Evolutionary conservation across 2,329 filamentous ascomycete genomes (phyloP), one percentile per base, ranked within the genome.

Genomic region (Colletotrichum neosansevieriae): DNA sequence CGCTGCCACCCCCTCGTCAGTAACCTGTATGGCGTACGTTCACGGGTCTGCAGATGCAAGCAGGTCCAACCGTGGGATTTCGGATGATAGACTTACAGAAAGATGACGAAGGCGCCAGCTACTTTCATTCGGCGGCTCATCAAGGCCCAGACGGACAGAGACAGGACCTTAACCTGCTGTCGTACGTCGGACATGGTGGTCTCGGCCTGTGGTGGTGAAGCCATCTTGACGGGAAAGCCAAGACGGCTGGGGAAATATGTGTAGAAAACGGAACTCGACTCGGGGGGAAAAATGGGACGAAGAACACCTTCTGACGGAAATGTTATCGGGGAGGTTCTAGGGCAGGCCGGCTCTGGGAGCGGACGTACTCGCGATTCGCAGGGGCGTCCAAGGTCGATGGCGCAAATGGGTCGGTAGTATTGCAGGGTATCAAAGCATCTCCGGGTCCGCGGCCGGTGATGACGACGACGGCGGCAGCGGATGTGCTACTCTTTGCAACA

Each of bases 91-190:
- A 70, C 77, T 70, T 72, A 79, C 76, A 77, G 57, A 53, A 80
- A 67, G n/a, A 79, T n/a, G 13, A 78, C 44, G 24, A 78, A 69
- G 4, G 71, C 72, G 42, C 73, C 73, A 15, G 73, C 65, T 9
- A 78, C 50, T 47, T 76, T 75, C 72, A 80, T 78, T 9, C 79
- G 77, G 44, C 77, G 75, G 13, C 75, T 77, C 3, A 75, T 80
- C 66, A 73, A 74, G 15, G 73, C 70, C 79, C 79, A 81, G 44
- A 74, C 56, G 29, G 74, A 72, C 19, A 74, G 36, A 6, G 61
- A 47, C 17, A 78, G 60, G 24, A 60, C 63, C 50, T 73, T 74
- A 11, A 71, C 38, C 54, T 74, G 72, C 38, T 70, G 67, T 69
- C 69, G 72, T 49, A 73, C 34, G 19, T 72, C 71, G 45, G 68